Evolutionary conservation across 371 early-diverging fungal species (phyloP).

Genomic region (Mucor piriformis): DNA sequence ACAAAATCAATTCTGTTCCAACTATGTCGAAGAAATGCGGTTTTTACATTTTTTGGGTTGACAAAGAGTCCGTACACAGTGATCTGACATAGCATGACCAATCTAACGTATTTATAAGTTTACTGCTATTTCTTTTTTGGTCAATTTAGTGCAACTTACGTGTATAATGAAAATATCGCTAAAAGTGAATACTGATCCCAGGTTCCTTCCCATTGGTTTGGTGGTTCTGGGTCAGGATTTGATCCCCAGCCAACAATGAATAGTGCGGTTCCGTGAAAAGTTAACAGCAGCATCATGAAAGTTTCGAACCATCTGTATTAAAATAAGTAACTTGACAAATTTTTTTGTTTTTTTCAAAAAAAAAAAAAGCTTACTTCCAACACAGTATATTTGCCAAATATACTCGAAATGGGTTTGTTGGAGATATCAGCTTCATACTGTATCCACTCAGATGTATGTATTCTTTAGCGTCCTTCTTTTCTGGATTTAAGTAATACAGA

Average conservation of each 20-base stretch:
- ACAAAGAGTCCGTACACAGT: constrained; percentile 61
- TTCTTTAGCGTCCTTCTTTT: constrained; percentile 5
- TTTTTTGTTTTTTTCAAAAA: constrained; percentile 1
- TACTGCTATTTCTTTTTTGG: neutral
- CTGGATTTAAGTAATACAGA: constrained; percentile 7
- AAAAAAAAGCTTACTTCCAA: constrained; percentile 48
- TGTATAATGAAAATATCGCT: constrained; percentile 57
- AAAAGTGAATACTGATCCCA: constrained; percentile 63
- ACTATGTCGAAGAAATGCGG: constrained; percentile 64
- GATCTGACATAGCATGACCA: constrained; percentile 50
- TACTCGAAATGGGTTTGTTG: constrained; percentile 31
- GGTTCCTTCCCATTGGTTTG: constrained; percentile 48
- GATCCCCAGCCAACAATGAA: constrained; percentile 51
- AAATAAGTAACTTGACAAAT: neutral
- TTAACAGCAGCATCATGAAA: constrained; percentile 53
- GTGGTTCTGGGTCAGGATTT: constrained; percentile 32
- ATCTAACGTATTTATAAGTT: constrained; percentile 29
- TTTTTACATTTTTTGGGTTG: constrained; percentile 30
- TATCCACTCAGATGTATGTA: constrained; percentile 27
- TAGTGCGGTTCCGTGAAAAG: constrained; percentile 50
- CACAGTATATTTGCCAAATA: constrained; percentile 27
- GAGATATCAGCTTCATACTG: constrained; percentile 32
- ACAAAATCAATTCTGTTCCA: constrained; percentile 72
- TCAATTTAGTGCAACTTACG: constrained; percentile 37
- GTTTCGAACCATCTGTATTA: constrained; percentile 61